Evolutionary conservation across 108 stramenopile species (phyloP).

Genomic region (Pseudonitzschia multiseries): DNA sequence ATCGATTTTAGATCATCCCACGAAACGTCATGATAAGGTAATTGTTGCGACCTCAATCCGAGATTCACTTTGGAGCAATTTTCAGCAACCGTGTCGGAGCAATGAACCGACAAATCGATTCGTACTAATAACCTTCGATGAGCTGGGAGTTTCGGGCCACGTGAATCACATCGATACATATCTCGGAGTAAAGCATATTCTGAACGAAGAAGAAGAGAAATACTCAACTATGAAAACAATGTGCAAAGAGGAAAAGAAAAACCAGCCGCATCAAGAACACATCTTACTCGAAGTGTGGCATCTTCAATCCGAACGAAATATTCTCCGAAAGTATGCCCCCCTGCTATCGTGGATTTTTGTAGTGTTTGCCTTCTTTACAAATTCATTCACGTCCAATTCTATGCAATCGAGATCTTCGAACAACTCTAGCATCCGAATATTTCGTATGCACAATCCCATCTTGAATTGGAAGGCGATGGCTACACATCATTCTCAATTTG

Average conservation of each 20-base stretch:
- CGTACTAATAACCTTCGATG: constrained; percentile 72
- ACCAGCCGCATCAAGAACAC: constrained; percentile 3
- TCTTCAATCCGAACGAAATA: constrained; percentile 43
- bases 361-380: constrained; percentile 24
- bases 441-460: constrained; percentile 37
- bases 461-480: constrained; percentile 81
- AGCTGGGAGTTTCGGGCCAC: constrained; percentile 75
- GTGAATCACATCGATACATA: constrained; percentile 78
- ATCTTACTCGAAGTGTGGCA: constrained; percentile 40
- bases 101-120: background rate
- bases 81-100: no score
- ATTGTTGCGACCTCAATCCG: constrained; percentile 23
- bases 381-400: background rate
- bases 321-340: constrained; percentile 51
- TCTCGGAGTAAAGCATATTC: constrained; percentile 49
- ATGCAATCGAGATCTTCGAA: constrained; percentile 1
- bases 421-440: constrained; percentile 11
- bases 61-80: background rate
- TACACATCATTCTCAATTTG: constrained; percentile 78
- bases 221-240: no score
- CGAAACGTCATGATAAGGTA: constrained; percentile 23
- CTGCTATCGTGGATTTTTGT: constrained; percentile 41
- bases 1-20: constrained; percentile 37
- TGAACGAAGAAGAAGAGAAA: background rate
- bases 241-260: constrained; percentile 6